phyloP scores from a whole-genome alignment of 345 rosid species.

The Camelina laxa region DNA sequence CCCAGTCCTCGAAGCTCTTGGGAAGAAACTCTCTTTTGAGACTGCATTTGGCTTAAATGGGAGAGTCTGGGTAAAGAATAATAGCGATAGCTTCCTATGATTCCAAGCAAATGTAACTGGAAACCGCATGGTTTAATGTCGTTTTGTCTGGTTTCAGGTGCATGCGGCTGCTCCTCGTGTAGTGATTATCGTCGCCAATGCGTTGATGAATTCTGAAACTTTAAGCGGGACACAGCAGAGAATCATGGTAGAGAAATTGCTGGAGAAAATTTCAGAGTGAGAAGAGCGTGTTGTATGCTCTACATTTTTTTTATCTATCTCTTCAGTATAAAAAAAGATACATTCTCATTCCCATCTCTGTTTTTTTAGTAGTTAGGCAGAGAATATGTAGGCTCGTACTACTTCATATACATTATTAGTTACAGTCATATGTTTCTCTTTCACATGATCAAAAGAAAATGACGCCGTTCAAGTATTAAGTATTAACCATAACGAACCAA shows the following conservation, averaged over 20 bases:
- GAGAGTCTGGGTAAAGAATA: constrained; percentile 5
- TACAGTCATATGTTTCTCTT: background rate
- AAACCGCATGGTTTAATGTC: constrained; percentile 2
- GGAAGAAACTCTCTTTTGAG: constrained; percentile 19
- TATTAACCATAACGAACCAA: background rate
- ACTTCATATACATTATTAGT: background rate
- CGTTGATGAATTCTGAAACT: constrained; percentile 17
- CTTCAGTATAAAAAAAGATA: background rate
- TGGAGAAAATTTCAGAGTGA: constrained; percentile 23
- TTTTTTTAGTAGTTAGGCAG: background rate
- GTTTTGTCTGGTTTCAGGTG: constrained; percentile 10
- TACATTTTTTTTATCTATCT: no score
- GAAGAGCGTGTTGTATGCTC: background rate
- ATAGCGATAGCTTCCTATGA: background rate
- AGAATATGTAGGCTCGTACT: background rate
- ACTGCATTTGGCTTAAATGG: constrained; percentile 22
- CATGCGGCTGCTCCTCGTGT: constrained; percentile 10
- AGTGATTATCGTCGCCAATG: constrained; percentile 20
- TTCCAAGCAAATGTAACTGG: background rate
- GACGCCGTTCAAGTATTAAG: background rate
- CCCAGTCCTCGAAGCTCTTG: constrained; percentile 19
- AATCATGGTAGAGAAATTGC: constrained; percentile 25
- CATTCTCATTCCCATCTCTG: background rate
- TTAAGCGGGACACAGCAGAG: constrained; percentile 22
- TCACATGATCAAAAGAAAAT: background rate